Base-by-base conservation (phyloP, 1,284 basidiomycete genomes). In the Puccinia hordei region DNA sequence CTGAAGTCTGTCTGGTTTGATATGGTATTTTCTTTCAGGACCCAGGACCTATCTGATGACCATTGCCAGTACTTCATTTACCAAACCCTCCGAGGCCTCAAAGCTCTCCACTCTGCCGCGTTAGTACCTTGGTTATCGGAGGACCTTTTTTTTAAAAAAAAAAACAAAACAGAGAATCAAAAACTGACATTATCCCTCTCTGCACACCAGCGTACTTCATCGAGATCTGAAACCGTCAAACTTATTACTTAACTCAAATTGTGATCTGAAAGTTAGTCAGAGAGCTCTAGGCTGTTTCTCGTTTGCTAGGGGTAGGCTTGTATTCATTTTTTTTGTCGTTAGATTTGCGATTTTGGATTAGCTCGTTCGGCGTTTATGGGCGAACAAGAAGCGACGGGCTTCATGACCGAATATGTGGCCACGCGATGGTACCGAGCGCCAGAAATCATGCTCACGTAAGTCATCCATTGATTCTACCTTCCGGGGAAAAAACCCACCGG, bases 61-160 rank as follows among this genome's bases (percentile, higher is more conserved):
- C 95, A 96, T 86, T 94, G 91, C 84, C 94, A 96, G 86, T 97
- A 97, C 86, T 96, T 96, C 86, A 91, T 95, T 83, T 69, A 97
- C 86, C 94, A 96, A 80, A 85, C 84, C 15, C 81, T 86, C 68
- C 83, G 85, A 30, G 85, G 84, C 3, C 83, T 86, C 74, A 86
- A 85, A 82, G 85, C 85, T 9, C 83, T 86, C 73, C 71, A 73
- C 30, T 80, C 78, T 19, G 71, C 71, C 30, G 73, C 78, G 78
- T 78, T 13, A 44, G 75, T 78, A 17, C n/a, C n/a, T n/a, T n/a
- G n/a, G n/a, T n/a, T n/a, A n/a, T n/a, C n/a, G n/a, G n/a, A n/a
- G n/a, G n/a, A 51, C 33, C 13, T 57, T 57, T 61, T 30, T 61
- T 44, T 44, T 44, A 44, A 13, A 44, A 44, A 44, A 8, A 6